Evolutionary conservation across 441 rosid genomes (phyloP).

Genomic region (Adansonia madagascariensis): DNA sequence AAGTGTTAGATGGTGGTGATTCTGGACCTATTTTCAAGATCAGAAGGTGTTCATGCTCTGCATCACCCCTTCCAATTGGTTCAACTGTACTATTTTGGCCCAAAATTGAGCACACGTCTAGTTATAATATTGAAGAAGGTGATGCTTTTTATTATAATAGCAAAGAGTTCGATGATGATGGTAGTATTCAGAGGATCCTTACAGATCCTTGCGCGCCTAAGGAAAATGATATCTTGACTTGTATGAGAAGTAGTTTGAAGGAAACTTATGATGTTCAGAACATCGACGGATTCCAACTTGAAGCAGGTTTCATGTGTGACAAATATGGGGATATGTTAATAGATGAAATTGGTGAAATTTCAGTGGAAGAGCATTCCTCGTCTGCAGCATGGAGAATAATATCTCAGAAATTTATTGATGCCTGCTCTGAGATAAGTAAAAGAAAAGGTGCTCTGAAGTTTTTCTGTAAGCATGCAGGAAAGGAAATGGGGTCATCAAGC

Average conservation of each 20-base stretch:
- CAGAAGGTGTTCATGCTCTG: slow-evolving; percentile 81
- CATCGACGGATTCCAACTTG: slow-evolving; percentile 35
- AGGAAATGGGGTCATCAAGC: slow-evolving; percentile 42
- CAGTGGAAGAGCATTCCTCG: slow-evolving; percentile 72
- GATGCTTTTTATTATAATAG: slow-evolving; percentile 30
- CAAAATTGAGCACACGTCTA: slow-evolving; percentile 39
- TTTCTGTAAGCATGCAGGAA: slow-evolving; percentile 69
- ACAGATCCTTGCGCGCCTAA: slow-evolving; percentile 68
- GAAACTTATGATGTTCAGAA: slow-evolving; percentile 36
- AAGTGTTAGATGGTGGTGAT: slow-evolving; percentile 86
- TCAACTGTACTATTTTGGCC: slow-evolving; percentile 61
- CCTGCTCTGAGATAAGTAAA: slow-evolving; percentile 51
- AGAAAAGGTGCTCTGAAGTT: slow-evolving; percentile 51
- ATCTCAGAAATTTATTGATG: slow-evolving; percentile 66
- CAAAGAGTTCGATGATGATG: slow-evolving; percentile 54
- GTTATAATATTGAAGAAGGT: slow-evolving; percentile 43
- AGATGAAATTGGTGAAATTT: slow-evolving; percentile 78
- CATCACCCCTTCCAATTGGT: slow-evolving; percentile 59
- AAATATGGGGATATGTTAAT: slow-evolving; percentile 37
- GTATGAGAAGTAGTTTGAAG: slow-evolving; percentile 47
- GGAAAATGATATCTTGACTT: slow-evolving; percentile 65
- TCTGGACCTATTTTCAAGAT: slow-evolving; percentile 90
- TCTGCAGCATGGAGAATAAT: slow-evolving; percentile 77
- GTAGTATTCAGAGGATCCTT: slow-evolving; percentile 61
- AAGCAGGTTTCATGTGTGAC: slow-evolving; percentile 38